Evolutionary conservation across 352 stramenopile genomes (phyloP), one percentile per base, ranked within the genome.

Genomic region (Globisporangium viniferum): DNA sequence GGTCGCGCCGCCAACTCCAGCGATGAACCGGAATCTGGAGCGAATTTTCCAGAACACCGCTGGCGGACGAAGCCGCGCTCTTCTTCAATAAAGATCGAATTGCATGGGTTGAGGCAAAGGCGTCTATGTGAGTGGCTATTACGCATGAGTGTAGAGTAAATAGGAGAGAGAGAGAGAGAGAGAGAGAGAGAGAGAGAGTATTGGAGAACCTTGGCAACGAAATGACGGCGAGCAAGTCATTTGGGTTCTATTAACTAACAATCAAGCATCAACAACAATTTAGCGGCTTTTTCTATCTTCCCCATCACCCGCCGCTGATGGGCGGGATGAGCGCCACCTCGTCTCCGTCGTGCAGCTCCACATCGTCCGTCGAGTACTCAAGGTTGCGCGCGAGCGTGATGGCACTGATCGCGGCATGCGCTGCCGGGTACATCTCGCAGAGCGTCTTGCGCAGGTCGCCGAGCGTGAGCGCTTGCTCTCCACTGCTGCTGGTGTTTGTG

Each of bases 251-350:
- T 53, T 49, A 64, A 55, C 58, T 27, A 65, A 18, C 8, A 64
- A 33, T 56, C 58, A 20, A 51, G 74, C 10, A 67, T 73, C 7
- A 67, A 70, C 9, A 18, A 36, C 15, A 29, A 44, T 49, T 49
- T 6, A 22, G 14, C 15, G n/a, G 44, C 48, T 55, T 15, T 20
- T 31, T 10, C 29, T 44, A 44, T 36, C 36, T 31, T 5, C 29
- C 24, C n/a, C 22, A 41, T 76, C 66, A 89, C 1, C 81, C 81
- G 22, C 81, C 81, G 58, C 84, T 93, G 71, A 94, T 93, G n/a
- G 87, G 87, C 56, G 87, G 87, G 48, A 93, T 94, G 29, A 93
- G 77, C 53, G 87, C 87, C 44, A 94, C 85, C 69, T 94, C 87
- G 75, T 94, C 87, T 66, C 84, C 85, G 57, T 89, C 72, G 27